phyloP scores from a whole-genome alignment of 1,284 basidiomycete genomes.

The Marasmius sp. region DNA sequence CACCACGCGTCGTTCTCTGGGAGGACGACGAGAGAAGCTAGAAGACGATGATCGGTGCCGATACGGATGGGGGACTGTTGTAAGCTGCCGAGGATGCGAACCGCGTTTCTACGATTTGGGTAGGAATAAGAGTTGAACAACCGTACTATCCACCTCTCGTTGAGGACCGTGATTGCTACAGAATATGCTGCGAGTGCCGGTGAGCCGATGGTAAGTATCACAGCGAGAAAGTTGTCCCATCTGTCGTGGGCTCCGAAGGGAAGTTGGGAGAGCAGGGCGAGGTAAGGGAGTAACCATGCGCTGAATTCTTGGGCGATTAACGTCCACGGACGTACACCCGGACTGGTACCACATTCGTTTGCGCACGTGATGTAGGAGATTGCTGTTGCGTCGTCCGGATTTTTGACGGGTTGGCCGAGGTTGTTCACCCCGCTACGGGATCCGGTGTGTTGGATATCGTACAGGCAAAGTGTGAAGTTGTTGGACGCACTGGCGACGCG shows the following conservation, averaged over 20 bases:
- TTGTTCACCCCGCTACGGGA: background rate
- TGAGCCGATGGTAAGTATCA: slow-evolving; percentile 35
- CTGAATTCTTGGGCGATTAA: slow-evolving; percentile 25
- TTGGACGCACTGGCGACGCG: too few relatives aligned
- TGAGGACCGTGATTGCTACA: slow-evolving; percentile 34
- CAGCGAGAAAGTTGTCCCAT: slow-evolving; percentile 31
- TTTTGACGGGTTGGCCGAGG: slow-evolving; percentile 12
- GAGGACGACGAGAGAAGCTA: slow-evolving; percentile 35
- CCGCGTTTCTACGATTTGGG: slow-evolving; percentile 29
- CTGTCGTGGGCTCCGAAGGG: slow-evolving; percentile 26
- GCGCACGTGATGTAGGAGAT: slow-evolving; percentile 23
- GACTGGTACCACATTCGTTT: slow-evolving; percentile 16
- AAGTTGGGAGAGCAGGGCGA: slow-evolving; percentile 27
- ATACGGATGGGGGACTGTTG: slow-evolving; percentile 36
- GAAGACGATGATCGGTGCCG: slow-evolving; percentile 19
- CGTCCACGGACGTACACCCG: slow-evolving; percentile 21
- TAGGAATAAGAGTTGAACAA: slow-evolving; percentile 27
- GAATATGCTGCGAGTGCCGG: slow-evolving; percentile 39
- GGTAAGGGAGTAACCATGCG: slow-evolving; percentile 29
- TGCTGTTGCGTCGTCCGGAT: slow-evolving; percentile 19
- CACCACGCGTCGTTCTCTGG: slow-evolving; percentile 36
- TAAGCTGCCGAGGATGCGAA: slow-evolving; percentile 31
- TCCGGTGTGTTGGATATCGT: too few relatives aligned
- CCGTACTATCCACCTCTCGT: slow-evolving; percentile 32
- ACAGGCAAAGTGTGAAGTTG: too few relatives aligned